Base-by-base conservation (phyloP, 768 basidiomycete genomes). In the Leccinum variicolor region DNA sequence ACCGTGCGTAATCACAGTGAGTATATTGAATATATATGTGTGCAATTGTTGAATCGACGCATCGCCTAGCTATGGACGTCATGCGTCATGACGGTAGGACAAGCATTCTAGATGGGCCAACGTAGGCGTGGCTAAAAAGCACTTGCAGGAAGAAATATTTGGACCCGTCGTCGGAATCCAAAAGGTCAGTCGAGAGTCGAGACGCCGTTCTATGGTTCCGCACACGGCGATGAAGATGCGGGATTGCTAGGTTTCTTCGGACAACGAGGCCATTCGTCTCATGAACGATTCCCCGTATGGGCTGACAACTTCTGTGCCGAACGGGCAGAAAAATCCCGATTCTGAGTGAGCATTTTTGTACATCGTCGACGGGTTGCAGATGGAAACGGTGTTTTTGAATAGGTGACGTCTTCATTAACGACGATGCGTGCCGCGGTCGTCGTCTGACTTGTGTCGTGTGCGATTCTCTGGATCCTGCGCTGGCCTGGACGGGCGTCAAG, bases 201-300 rank as follows among this genome's bases (percentile, higher is more conserved):
- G 11, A 4, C 29, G 3, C 6, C 26, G 3, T 33, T 25, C 26
- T 4, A 1, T 46, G 17, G 6, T 17, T 19, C 23, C 17, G 21
- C 17, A 33, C 45, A 17, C 15, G 34, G n/a, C 21, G 6, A 48
- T 33, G 8, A 4, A 54, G 28, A 4, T 41, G 26, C 43, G 10
- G 78, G 69, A 11, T 80, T 29, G 14, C 36, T 51, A 90, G 89
- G 89, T 93, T 21, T 77, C 81, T 9, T 85, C 85, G 0, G 97
- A 98, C 69, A 89, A 86, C 48, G 94, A 96, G 69, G 97, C 97
- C 1, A 75, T 98, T 55, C 69, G 73, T 17, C 81, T 98, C 33
- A 99, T 99, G 91, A 98, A 99, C 71, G 94, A 98, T 71, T 97
- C 94, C 15, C 84, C 84, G 0, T 98, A 95, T 68, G 97, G 90